phyloP scores from a whole-genome alignment of 192 early-diverging fungal species.

The Paraglomus brasilianum region DNA sequence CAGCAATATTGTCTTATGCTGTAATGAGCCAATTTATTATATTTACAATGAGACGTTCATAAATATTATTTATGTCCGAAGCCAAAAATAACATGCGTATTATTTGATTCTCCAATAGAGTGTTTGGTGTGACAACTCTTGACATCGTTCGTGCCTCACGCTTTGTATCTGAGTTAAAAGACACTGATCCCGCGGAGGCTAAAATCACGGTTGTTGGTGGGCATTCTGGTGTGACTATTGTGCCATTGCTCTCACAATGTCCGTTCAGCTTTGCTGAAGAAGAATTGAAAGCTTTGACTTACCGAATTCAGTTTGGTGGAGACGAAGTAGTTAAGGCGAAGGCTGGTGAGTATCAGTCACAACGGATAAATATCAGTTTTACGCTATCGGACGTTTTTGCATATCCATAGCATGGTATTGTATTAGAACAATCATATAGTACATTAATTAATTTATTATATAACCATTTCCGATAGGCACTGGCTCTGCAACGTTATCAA shows the following conservation, averaged over 20 bases:
- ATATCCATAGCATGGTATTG: background rate
- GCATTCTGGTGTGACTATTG: conserved; percentile 94
- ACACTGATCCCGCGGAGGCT: conserved; percentile 63
- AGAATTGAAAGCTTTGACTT: conserved; percentile 82
- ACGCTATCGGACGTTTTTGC: no score
- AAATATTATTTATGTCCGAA: conserved; percentile 43
- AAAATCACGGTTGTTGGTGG: conserved; percentile 88
- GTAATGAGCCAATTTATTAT: background rate
- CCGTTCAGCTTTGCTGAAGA: conserved; percentile 72
- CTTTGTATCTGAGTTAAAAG: conserved; percentile 82
- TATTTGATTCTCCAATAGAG: conserved; percentile 37
- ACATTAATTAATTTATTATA: background rate
- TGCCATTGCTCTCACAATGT: conserved; percentile 83
- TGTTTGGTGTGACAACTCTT: conserved; percentile 94
- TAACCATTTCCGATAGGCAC: conserved; percentile 43
- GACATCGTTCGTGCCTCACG: conserved; percentile 93
- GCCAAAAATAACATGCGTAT: background rate
- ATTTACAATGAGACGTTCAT: background rate
- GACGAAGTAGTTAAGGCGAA: conserved; percentile 99
- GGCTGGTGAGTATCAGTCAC: conserved; percentile 34
- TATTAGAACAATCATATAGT: background rate
- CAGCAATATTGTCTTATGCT: conserved; percentile 33
- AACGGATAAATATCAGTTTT: background rate
- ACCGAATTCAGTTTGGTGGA: conserved; percentile 97
- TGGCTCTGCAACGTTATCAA: conserved; percentile 83